Percentiles rank a stretch among this genome's conserved stretches.
Conservation (phyloP, 768 basidiomycete genomes). For the Hygrocybe coccinea region DNA sequence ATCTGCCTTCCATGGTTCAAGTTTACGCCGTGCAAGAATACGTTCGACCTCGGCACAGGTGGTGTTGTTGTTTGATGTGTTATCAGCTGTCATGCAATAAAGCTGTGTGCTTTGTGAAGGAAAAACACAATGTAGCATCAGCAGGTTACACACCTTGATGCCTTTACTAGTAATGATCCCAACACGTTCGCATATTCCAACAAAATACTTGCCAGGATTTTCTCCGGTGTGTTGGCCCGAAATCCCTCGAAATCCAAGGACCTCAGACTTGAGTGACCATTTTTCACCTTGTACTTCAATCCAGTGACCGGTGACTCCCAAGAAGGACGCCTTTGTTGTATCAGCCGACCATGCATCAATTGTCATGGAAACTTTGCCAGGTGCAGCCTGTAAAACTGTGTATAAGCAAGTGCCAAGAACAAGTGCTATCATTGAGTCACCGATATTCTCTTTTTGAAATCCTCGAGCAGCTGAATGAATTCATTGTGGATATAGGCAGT, state of each 20-base stretch:
- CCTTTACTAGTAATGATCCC: slow-evolving; percentile 17
- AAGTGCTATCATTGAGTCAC: slow-evolving; percentile 7
- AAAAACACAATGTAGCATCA: not conserved
- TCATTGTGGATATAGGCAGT: slow-evolving; percentile 15
- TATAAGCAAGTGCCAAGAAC: not conserved
- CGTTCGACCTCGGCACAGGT: slow-evolving; percentile 15
- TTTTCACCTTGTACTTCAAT: slow-evolving; percentile 17
- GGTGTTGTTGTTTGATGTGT: slow-evolving; percentile 22
- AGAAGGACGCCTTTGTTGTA: slow-evolving; percentile 18
- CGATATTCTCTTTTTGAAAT: slow-evolving; percentile 4
- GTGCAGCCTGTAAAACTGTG: slow-evolving; percentile 6
- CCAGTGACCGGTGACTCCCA: slow-evolving; percentile 23
- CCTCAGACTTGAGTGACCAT: slow-evolving; percentile 22
- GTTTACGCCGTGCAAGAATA: slow-evolving; percentile 7
- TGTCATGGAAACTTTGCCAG: slow-evolving; percentile 11
- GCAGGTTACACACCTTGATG: slow-evolving; percentile 21
- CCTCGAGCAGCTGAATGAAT: slow-evolving; percentile 8
- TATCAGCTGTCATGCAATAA: slow-evolving; percentile 20
- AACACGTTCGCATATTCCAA: slow-evolving; percentile 20
- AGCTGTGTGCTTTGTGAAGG: slow-evolving; percentile 15
- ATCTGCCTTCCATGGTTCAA: slow-evolving; percentile 12
- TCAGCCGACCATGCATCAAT: slow-evolving; percentile 17
- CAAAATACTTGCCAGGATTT: slow-evolving; percentile 25
- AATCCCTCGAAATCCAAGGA: slow-evolving; percentile 21
- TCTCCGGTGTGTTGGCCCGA: slow-evolving; percentile 22